Conservation (phyloP, 2,329 filamentous ascomycete species). For the Byssoonygena ceratinophila region DNA sequence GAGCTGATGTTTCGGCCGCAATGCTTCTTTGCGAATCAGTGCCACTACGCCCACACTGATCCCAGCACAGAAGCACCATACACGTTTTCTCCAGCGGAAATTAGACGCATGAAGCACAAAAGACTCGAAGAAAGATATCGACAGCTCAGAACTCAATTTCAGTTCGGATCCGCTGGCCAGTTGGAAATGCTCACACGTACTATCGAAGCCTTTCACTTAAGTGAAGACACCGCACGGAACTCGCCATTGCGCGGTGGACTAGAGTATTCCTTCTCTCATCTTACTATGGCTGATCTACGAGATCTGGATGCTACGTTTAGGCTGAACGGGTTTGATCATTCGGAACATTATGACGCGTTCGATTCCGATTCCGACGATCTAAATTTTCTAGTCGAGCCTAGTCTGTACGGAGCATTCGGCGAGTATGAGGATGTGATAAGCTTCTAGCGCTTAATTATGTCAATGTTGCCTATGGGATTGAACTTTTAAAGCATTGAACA, state of each 20-base stretch:
- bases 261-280: too few species aligned
- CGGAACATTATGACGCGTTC: background rate
- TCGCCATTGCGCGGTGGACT: background rate
- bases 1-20: constrained; percentile 14
- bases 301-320: background rate
- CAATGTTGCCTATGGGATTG: background rate
- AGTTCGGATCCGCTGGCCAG: background rate
- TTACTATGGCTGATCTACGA: background rate
- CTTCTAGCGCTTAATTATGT: background rate
- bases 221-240: background rate
- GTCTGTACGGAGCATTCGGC: background rate
- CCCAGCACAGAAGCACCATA: constrained; percentile 16
- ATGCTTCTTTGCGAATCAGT: constrained; percentile 24
- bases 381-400: background rate
- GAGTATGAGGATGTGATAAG: background rate
- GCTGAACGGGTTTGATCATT: background rate
- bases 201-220: background rate
- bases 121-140: constrained; percentile 1
- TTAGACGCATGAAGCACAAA: constrained; percentile 13
- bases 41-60: constrained; percentile 22
- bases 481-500: background rate
- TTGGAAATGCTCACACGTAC: background rate
- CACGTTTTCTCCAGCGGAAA: constrained; percentile 13
- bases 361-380: background rate
- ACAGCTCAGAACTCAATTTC: background rate